Percentiles rank a stretch among this genome's conserved stretches.
Evolutionary conservation across 2,329 filamentous ascomycete species (phyloP).

Genomic region (Paecilomyces niveus): DNA sequence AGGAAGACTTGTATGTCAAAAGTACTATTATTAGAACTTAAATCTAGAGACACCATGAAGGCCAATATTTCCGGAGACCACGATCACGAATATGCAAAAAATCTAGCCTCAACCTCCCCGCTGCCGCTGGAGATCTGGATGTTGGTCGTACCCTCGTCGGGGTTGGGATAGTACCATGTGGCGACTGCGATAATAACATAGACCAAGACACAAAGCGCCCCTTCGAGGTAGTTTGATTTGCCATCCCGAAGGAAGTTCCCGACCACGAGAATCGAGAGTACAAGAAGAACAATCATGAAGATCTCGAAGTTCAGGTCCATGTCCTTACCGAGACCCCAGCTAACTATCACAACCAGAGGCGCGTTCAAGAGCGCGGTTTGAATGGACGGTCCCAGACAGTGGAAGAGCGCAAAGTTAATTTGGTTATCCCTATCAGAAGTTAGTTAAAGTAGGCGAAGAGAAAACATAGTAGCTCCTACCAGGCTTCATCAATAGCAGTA

Average conservation of each 20-base stretch:
- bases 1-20: not conserved
- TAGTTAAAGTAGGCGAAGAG: not conserved
- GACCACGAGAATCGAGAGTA: constrained; percentile 78
- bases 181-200: constrained; percentile 58
- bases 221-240: constrained; percentile 87
- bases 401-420: constrained; percentile 78
- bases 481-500: constrained; percentile 77
- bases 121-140: constrained; percentile 2
- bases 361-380: constrained; percentile 87
- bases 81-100: not conserved
- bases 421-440: constrained; percentile 32
- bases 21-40: not conserved
- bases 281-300: constrained; percentile 75
- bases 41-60: not conserved
- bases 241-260: constrained; percentile 82
- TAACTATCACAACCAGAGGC: constrained; percentile 73
- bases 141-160: constrained; percentile 20
- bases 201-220: constrained; percentile 63
- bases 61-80: not conserved
- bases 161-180: constrained; percentile 56
- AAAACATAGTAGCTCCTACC: constrained; percentile 41
- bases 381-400: constrained; percentile 79
- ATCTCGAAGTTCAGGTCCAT: constrained; percentile 82
- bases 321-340: constrained; percentile 63
- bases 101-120: not conserved